These are phyloP conservation scores for Cercophora samala DNA, from an alignment of 495 filamentous ascomycete genomes.

Conservation along the genomic window DNA sequence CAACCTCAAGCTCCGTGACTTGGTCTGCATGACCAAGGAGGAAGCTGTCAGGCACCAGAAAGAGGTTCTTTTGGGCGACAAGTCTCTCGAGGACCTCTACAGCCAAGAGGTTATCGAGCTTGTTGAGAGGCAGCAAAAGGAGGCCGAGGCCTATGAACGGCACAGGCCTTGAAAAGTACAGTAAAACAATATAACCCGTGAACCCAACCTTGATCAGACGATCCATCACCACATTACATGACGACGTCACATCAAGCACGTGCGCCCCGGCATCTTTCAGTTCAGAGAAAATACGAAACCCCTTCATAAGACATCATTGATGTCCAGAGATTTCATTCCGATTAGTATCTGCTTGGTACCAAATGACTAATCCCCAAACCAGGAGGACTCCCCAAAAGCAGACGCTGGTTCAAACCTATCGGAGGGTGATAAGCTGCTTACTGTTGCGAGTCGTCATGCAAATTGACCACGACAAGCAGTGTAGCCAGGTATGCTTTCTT, in stretches of 20 bases:
- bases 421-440: background rate
- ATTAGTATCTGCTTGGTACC: background rate
- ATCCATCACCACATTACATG: background rate
- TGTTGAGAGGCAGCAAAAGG: slow-evolving; percentile 60
- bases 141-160: slow-evolving; percentile 47
- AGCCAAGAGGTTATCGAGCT: slow-evolving; percentile 56
- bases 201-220: background rate
- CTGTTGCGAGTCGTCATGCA: background rate
- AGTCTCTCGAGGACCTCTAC: slow-evolving; percentile 70
- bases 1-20: slow-evolving; percentile 59
- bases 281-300: background rate
- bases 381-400: background rate
- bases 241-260: background rate
- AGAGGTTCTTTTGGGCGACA: slow-evolving; percentile 68
- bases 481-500: background rate
- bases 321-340: background rate
- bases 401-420: background rate
- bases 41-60: slow-evolving; percentile 79
- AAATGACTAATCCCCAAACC: background rate
- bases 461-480: background rate
- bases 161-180: slow-evolving; percentile 20
- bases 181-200: background rate
- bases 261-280: background rate
- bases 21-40: slow-evolving; percentile 97
- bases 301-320: background rate